Evolutionary conservation across 2,329 filamentous ascomycete genomes (phyloP).

Genomic region (Fusarium citri): DNA sequence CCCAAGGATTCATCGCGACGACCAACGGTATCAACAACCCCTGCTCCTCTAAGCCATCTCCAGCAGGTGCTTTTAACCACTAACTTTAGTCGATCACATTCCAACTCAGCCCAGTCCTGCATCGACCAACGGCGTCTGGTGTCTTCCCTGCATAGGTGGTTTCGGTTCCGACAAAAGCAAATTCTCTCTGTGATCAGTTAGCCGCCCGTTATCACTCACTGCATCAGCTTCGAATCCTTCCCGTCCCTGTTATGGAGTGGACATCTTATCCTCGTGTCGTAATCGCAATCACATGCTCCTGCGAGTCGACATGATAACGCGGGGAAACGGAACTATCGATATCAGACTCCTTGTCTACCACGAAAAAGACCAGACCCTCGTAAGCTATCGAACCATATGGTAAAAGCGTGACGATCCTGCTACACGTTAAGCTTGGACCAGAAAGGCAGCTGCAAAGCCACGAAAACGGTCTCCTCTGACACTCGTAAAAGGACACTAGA

Average conservation of each 20-base stretch:
- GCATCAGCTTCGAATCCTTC: conserved; percentile 6
- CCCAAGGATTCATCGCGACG: neutral
- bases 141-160: conserved; percentile 3
- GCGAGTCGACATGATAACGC: conserved; percentile 5
- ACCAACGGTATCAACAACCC: conserved; percentile 21
- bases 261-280: conserved; percentile 15
- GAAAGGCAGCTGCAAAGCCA: conserved; percentile 32
- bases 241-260: conserved; percentile 1
- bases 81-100: conserved; percentile 30
- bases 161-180: conserved; percentile 24
- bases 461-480: neutral
- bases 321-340: conserved; percentile 28
- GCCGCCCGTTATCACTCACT: conserved; percentile 3
- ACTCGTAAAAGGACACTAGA: neutral
- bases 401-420: conserved; percentile 8
- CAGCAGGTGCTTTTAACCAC: conserved; percentile 33
- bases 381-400: conserved; percentile 27
- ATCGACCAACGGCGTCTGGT: conserved; percentile 22
- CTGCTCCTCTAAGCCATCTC: conserved; percentile 35
- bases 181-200: neutral
- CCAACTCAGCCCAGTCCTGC: conserved; percentile 6
- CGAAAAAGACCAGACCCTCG: neutral
- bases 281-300: conserved; percentile 17
- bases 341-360: conserved; percentile 18
- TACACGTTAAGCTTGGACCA: conserved; percentile 19